These are phyloP conservation scores for Erythrophleum ivorense DNA, from an alignment of 331 rosid genomes.

Conservation along the genomic window DNA sequence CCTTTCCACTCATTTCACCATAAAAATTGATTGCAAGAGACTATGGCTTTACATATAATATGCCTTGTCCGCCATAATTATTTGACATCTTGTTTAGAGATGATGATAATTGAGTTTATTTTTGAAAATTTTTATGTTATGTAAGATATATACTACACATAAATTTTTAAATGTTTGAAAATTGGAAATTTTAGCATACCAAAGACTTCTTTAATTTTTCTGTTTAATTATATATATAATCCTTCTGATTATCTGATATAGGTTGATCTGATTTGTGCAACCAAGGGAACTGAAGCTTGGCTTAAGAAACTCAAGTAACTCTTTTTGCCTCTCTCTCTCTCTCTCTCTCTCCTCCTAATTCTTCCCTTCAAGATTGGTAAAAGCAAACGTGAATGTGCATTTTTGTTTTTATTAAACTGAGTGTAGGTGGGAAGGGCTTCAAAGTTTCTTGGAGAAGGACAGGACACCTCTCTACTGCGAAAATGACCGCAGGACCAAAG, in stretches of 20 bases:
- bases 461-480: conserved; percentile 75
- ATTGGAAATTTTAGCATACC: not conserved
- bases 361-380: not conserved
- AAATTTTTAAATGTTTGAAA: not conserved
- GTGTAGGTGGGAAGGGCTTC: conserved; percentile 81
- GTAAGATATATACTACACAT: not conserved
- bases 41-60: too few species aligned
- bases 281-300: conserved; percentile 61
- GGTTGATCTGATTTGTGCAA: conserved; percentile 58
- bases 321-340: not conserved
- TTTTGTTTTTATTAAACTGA: not conserved
- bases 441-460: conserved; percentile 51
- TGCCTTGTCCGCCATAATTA: too few species aligned
- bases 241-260: conserved; percentile 20
- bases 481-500: conserved; percentile 52
- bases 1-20: conserved; percentile 16
- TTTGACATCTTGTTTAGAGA: too few species aligned
- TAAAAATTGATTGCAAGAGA: too few species aligned
- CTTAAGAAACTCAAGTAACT: conserved; percentile 66
- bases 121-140: not conserved
- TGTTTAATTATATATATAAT: not conserved
- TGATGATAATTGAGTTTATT: not conserved
- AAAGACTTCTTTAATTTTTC: not conserved
- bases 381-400: not conserved
- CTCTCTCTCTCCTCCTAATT: too few species aligned